These are phyloP conservation scores for Kazachstania taianensis DNA, from an alignment of 805 yeast genomes.

Conservation along the genomic window DNA sequence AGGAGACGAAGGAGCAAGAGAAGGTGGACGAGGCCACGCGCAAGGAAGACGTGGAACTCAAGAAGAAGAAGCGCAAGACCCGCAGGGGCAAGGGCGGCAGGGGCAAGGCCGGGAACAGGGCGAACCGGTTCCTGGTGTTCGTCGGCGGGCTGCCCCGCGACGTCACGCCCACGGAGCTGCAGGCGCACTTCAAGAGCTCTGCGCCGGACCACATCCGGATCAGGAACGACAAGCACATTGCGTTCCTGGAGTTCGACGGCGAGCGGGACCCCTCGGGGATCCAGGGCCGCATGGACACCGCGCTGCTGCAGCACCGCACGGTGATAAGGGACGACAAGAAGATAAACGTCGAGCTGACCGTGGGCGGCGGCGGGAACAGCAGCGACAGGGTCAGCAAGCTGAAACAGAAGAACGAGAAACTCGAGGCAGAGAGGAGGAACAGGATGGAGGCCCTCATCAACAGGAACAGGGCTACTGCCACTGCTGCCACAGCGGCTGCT, in stretches of 20 bases:
- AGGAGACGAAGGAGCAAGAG: constrained; percentile 22
- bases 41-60: constrained; percentile 25
- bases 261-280: constrained; percentile 40
- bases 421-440: constrained; percentile 58
- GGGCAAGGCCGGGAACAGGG: constrained; percentile 33
- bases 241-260: constrained; percentile 74
- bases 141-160: constrained; percentile 85
- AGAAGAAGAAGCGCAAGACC: constrained; percentile 39
- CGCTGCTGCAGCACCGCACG: constrained; percentile 76
- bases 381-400: constrained; percentile 56
- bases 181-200: constrained; percentile 60
- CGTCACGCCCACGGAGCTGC: constrained; percentile 49
- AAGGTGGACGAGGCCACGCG: constrained; percentile 15
- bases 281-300: constrained; percentile 71
- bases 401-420: constrained; percentile 64
- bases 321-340: constrained; percentile 49
- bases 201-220: constrained; percentile 70
- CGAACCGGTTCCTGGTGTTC: constrained; percentile 68
- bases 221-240: constrained; percentile 81
- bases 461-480: constrained; percentile 21
- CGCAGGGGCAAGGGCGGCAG: constrained; percentile 72
- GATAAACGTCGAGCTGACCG: constrained; percentile 92
- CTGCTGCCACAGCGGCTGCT: constrained; percentile 7
- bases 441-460: constrained; percentile 41
- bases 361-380: constrained; percentile 96